Percentiles rank a stretch among this genome's conserved stretches.
These are phyloP conservation scores for Epichloe amarillans DNA, from an alignment of 2,329 filamentous ascomycete genomes.

Conservation along the genomic window DNA sequence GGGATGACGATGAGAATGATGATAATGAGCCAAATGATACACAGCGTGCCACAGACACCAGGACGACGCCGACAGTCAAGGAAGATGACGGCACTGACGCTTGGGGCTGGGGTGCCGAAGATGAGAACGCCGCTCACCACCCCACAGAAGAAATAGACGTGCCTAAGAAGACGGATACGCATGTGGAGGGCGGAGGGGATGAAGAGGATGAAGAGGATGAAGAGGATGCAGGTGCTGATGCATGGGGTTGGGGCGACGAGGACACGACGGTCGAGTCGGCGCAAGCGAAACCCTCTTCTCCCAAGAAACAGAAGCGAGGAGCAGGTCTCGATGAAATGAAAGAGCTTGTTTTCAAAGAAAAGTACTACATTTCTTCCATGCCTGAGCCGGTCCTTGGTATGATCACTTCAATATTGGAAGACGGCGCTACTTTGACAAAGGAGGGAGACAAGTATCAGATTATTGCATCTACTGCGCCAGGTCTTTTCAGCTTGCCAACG, in stretches of 20 bases:
- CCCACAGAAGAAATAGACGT: conserved; percentile 7
- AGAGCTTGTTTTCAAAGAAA: conserved; percentile 70
- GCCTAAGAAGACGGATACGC: background rate
- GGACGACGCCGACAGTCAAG: conserved; percentile 7
- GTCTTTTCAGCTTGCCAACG: conserved; percentile 58
- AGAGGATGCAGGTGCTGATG: conserved; percentile 43
- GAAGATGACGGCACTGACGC: conserved; percentile 46
- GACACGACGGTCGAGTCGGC: conserved; percentile 26
- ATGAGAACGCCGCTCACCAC: conserved; percentile 15
- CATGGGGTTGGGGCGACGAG: conserved; percentile 78
- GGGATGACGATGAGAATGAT: conserved; percentile 55
- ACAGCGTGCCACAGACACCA: conserved; percentile 4
- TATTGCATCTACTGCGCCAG: conserved; percentile 53
- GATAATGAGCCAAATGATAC: conserved; percentile 16
- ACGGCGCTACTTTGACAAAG: conserved; percentile 46
- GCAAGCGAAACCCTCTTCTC: conserved; percentile 5
- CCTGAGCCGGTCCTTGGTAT: conserved; percentile 64
- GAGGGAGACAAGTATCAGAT: conserved; percentile 38
- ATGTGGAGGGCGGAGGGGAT: conserved; percentile 7
- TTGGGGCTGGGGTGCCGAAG: conserved; percentile 74
- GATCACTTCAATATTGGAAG: conserved; percentile 45
- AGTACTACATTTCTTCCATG: conserved; percentile 78
- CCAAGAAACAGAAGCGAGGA: conserved; percentile 8
- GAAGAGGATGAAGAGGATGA: background rate
- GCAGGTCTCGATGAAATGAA: conserved; percentile 26